These are phyloP conservation scores for Amphibolis antarctica DNA, from an alignment of 106 monocot genomes.

Conservation along the genomic window DNA sequence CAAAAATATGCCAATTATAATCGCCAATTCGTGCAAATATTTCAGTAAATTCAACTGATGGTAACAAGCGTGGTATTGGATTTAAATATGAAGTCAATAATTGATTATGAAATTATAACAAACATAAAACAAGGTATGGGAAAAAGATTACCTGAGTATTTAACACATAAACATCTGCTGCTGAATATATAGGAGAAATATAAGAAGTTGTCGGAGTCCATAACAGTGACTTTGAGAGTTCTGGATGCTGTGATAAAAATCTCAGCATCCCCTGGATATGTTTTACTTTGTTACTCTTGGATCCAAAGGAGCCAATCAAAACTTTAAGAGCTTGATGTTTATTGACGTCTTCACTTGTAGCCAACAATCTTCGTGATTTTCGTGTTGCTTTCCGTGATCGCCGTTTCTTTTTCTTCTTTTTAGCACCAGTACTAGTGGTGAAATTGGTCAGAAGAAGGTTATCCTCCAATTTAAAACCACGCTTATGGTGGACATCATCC, in stretches of 20 bases:
- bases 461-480: conserved; percentile 15
- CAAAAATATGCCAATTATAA: no score
- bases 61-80: no score
- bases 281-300: conserved; percentile 71
- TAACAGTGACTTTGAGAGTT: conserved; percentile 41
- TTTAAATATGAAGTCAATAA: no score
- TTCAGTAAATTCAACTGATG: no score
- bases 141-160: conserved; percentile 56
- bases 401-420: conserved; percentile 35
- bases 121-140: no score
- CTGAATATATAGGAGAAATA: conserved; percentile 61
- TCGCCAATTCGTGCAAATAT: no score
- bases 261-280: conserved; percentile 47
- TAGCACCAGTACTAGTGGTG: conserved; percentile 13
- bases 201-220: conserved; percentile 76
- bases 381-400: conserved; percentile 4
- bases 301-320: conserved; percentile 76
- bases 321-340: conserved; percentile 39
- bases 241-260: conserved; percentile 54
- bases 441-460: conserved; percentile 8
- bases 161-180: conserved; percentile 73
- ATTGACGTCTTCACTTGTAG: conserved; percentile 14
- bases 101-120: no score
- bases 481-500: conserved; percentile 9
- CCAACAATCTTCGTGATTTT: conserved; percentile 30